These are phyloP conservation scores for Mucor saturninus DNA, from an alignment of 371 early-diverging fungal genomes.

Conservation along the genomic window DNA sequence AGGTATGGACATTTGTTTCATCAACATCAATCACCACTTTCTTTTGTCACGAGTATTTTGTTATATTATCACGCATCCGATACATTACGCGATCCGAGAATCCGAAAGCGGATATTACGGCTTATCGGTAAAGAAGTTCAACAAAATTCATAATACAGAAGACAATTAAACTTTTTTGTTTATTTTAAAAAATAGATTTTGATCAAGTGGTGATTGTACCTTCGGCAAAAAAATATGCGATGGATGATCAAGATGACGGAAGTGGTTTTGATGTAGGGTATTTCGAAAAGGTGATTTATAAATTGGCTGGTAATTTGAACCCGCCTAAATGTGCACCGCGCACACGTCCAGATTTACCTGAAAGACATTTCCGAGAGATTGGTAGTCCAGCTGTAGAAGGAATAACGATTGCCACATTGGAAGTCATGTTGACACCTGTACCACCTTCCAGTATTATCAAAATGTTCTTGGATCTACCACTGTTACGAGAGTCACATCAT, in stretches of 20 bases:
- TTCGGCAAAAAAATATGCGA: constrained; percentile 53
- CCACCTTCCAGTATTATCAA: constrained; percentile 47
- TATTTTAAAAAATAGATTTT: constrained; percentile 45
- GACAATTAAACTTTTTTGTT: background rate
- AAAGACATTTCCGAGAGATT: constrained; percentile 80
- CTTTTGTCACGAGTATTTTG: constrained; percentile 70
- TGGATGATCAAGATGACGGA: constrained; percentile 38
- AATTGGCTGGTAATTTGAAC: constrained; percentile 59
- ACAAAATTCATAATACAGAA: background rate
- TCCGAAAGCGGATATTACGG: constrained; percentile 64
- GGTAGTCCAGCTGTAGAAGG: constrained; percentile 75
- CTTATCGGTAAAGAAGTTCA: constrained; percentile 55
- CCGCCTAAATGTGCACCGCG: constrained; percentile 64
- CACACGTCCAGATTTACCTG: constrained; percentile 62
- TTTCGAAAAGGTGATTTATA: constrained; percentile 61
- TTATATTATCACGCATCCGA: constrained; percentile 72
- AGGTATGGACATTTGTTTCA: constrained; percentile 70
- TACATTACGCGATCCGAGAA: constrained; percentile 58
- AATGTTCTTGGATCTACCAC: constrained; percentile 48
- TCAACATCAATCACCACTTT: constrained; percentile 72
- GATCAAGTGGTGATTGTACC: constrained; percentile 60
- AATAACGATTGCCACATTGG: constrained; percentile 69
- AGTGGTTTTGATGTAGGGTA: constrained; percentile 58
- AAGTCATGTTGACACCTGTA: constrained; percentile 63
- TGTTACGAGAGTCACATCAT: constrained; percentile 52